Evolutionary conservation across 257 asterid species (phyloP).

Genomic region (Capsicum rhomboideum): DNA sequence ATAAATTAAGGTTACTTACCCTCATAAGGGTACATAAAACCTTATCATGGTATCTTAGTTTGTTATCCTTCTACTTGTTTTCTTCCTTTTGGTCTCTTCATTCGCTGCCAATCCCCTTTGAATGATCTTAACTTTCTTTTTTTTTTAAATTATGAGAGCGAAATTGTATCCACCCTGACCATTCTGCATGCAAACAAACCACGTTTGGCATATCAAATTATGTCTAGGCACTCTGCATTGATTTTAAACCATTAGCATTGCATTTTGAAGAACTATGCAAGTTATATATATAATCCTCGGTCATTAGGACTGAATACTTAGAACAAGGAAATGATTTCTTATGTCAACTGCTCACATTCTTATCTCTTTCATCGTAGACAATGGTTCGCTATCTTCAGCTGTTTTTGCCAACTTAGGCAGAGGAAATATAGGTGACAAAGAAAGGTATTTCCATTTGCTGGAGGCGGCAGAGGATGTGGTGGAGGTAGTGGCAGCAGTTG

Average conservation of each 20-base stretch:
- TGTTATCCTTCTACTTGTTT: no score
- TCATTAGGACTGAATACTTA: not conserved
- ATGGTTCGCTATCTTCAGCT: not conserved
- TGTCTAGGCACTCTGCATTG: not conserved
- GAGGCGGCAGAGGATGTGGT: not conserved
- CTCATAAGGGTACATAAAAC: no score
- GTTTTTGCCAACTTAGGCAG: not conserved
- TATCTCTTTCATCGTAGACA: not conserved
- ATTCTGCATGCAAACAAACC: not conserved
- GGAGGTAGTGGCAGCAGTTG: not conserved
- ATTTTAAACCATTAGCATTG: not conserved
- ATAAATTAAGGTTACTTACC: no score
- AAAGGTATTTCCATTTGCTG: not conserved
- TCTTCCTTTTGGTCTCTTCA: no score
- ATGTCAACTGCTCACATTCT: not conserved
- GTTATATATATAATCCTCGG: not conserved
- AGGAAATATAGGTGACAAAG: not conserved
- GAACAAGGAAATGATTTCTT: not conserved
- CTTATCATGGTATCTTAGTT: no score
- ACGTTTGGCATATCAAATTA: not conserved
- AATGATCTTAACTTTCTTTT: no score
- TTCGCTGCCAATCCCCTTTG: no score
- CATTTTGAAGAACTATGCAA: not conserved
- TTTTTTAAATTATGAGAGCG: no score
- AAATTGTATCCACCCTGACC: no score